Evolutionary conservation across 148 eudicot genomes (phyloP).

Genomic region (Selenicereus undatus): DNA sequence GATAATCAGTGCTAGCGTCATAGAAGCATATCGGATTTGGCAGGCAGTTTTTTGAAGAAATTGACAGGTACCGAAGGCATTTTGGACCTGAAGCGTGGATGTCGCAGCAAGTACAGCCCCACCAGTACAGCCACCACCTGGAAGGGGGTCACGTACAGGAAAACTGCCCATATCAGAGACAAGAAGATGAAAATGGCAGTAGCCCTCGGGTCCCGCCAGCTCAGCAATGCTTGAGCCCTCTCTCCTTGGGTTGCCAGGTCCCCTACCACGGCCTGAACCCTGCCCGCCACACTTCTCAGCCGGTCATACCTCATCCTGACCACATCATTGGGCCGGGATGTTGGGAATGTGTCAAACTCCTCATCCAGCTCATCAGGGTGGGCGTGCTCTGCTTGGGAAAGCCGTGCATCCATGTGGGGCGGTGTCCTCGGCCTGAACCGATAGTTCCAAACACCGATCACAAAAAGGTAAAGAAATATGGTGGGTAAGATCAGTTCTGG

Average conservation of each 20-base stretch:
- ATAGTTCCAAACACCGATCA: conserved; percentile 89
- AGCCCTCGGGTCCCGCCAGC: conserved; percentile 95
- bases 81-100: conserved; percentile 75
- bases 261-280: conserved; percentile 77
- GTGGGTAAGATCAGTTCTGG: conserved; percentile 91
- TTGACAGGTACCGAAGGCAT: conserved; percentile 87
- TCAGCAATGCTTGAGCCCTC: conserved; percentile 62
- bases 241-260: conserved; percentile 92
- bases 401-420: conserved; percentile 86
- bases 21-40: conserved; percentile 77
- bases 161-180: conserved; percentile 60
- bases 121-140: conserved; percentile 69
- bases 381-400: conserved; percentile 74
- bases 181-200: conserved; percentile 79
- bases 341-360: conserved; percentile 89
- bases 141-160: conserved; percentile 88
- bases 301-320: conserved; percentile 80
- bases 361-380: conserved; percentile 81
- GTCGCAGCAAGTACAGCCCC: conserved; percentile 76
- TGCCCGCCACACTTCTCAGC: conserved; percentile 66
- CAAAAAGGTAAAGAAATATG: conserved; percentile 79
- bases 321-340: conserved; percentile 55
- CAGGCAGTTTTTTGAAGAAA: conserved; percentile 89
- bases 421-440: conserved; percentile 70
- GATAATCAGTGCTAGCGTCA: conserved; percentile 22